Base-by-base conservation (phyloP, 2,329 filamentous ascomycete genomes). In the Dactylellina sp. region DNA sequence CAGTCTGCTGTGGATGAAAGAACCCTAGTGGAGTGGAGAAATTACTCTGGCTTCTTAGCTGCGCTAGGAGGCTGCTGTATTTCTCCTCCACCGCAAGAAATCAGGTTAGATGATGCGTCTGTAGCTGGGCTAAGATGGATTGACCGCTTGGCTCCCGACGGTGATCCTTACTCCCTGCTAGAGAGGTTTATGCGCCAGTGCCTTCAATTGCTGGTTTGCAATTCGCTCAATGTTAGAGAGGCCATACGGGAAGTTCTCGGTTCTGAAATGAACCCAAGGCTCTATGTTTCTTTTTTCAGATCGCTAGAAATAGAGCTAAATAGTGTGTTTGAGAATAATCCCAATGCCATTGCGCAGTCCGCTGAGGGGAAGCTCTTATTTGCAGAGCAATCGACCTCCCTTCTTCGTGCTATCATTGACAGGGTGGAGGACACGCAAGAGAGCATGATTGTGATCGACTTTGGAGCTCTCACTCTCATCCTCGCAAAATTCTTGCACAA, bases 401-500 rank as follows among this genome's bases (percentile, higher is more conserved):
- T 91, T 22, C 80, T 91, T 37, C 87, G 86, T 66, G 85, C 85
- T 1, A 83, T 90, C 55, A 86, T 91, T 4, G 88, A 90, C 77
- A 84, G 87, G 39, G 81, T 90, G 1, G 87, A 89, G 70, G 88
- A 85, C 1, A 86, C 88, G 1, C 84, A 87, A 0, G 88, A 91
- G 77, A 82, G 87, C 1, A 86, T 88, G 4, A 86, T 88, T 9
- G 87, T 87, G 1, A 84, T 90, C 28, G 87, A 90, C 75, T 84
- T 91, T 7, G 88, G 88, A 12, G 84, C 85, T 1, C 81, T 90
- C 42, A 86, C 88, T 0, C 82, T 91, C 42, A 89, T 86, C 78
- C 89, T 90, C 78, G 88, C 88, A 35, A 89, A 87, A 75, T 90
- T 89, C 75, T 80, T 90, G 42, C 86, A 89, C 75, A 84, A 85